Evolutionary conservation across 2,329 filamentous ascomycete species (phyloP), one percentile per base, ranked within the genome.

Genomic region (Orbilia brochopaga): DNA sequence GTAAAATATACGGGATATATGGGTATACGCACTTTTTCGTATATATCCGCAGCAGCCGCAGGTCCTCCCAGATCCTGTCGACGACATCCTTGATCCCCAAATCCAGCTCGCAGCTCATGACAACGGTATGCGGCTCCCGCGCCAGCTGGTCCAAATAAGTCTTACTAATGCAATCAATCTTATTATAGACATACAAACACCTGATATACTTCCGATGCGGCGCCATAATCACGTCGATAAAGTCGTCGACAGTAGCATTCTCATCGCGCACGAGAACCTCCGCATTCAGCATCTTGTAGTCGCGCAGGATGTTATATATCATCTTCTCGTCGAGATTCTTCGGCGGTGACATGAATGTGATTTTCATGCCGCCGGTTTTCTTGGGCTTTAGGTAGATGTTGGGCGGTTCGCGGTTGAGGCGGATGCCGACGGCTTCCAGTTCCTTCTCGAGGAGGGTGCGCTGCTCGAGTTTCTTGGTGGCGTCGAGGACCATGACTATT

Each of bases 171-270:
- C 87, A 89, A 82, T 99, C 94, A 81, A 99, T 96, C 82, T 99
- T 99, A 88, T 99, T 99, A 87, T 99, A 99, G 32, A 97, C 93
- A 81, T 99, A 99, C 32, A 99, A 85, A 78, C 87, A 89, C 78
- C 86, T 86, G 83, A 99, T 97, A 83, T 99, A 99, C 80, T 96
- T 99, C 78, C 94, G 85, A 83, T 99, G 94, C 79, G 97, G 91
- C 81, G 94, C 96, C 93, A 97, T 97, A 81, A 99, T 97, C 73
- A 97, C 92, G 80, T 99, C 94, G 82, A 99, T 99, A 80, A 99
- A 90, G 81, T 99, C 93, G 81, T 99, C 94, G 37, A 99, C 92
- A 0, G 94, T 97, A 44, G 90, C 85, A 79, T 95, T 88, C 78
- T 99, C 94, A 79, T 99, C 94, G 77, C 94, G 90, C 15, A 99